Evolutionary conservation across 1,284 basidiomycete species (phyloP).

Genomic region (Fomitopsis schrenkii): DNA sequence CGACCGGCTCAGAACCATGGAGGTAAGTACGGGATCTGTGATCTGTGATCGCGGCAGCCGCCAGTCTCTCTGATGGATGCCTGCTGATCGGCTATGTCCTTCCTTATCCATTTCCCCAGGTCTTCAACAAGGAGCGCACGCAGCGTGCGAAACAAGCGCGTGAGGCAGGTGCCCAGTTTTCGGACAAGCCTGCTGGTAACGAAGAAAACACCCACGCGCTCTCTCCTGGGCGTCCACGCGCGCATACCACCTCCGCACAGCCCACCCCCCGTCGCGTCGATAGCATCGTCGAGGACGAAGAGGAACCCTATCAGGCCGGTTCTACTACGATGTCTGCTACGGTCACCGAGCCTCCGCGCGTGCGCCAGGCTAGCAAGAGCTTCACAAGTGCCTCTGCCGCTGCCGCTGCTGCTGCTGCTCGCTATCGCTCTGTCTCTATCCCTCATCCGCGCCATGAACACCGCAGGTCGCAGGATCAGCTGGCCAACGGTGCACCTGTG

Average conservation of each 20-base stretch:
- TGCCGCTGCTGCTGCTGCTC: constrained; percentile 1
- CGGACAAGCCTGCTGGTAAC: constrained; percentile 10
- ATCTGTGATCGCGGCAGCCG: background rate
- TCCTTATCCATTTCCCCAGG: constrained; percentile 30
- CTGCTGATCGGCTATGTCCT: background rate
- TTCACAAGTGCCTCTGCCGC: constrained; percentile 10
- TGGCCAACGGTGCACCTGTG: background rate
- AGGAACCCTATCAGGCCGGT: constrained; percentile 24
- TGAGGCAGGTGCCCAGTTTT: constrained; percentile 1
- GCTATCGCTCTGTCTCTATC: constrained; percentile 24
- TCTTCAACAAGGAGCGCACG: constrained; percentile 59
- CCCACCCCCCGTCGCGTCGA: constrained; percentile 50
- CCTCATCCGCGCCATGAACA: constrained; percentile 16
- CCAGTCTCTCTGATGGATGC: constrained; percentile 11
- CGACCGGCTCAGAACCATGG: constrained; percentile 85
- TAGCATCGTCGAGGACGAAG: constrained; percentile 49
- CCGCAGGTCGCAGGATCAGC: constrained; percentile 12
- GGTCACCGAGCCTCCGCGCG: constrained; percentile 14
- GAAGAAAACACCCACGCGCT: constrained; percentile 18
- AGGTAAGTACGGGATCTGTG: constrained; percentile 68
- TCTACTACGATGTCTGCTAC: constrained; percentile 20
- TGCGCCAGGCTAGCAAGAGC: constrained; percentile 22
- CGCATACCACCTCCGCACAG: constrained; percentile 4
- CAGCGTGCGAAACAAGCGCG: constrained; percentile 35
- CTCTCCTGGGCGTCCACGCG: constrained; percentile 14